Conservation (phyloP, 139 green algal species). For the Auxenochlorella pyrenoidosa region DNA sequence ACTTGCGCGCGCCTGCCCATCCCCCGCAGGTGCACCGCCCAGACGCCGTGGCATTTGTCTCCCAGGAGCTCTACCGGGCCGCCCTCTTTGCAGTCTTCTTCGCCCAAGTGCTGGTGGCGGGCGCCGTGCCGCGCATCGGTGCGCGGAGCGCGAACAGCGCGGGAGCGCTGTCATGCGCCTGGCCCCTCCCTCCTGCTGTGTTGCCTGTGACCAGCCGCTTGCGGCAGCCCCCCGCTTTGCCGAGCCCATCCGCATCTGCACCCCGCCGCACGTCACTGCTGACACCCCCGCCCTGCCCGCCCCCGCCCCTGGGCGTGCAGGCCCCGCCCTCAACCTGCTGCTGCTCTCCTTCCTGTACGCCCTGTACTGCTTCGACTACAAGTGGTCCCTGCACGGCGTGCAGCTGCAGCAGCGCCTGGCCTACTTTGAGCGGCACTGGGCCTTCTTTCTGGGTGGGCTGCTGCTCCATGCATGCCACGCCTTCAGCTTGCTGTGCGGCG, state of each 20-base stretch:
- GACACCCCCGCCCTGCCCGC: background rate
- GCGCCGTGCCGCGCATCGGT: conserved; percentile 11
- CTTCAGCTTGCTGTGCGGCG: no score
- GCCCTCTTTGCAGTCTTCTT: conserved; percentile 76
- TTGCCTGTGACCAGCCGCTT: background rate
- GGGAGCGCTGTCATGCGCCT: background rate
- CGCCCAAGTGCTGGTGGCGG: conserved; percentile 55
- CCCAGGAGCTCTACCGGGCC: conserved; percentile 75
- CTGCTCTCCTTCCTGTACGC: conserved; percentile 83
- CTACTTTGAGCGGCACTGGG: conserved; percentile 81
- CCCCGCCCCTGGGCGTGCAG: conserved; percentile 46
- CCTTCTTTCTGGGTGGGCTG: conserved; percentile 72
- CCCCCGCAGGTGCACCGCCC: conserved; percentile 33
- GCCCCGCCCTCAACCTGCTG: conserved; percentile 60
- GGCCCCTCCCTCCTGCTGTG: background rate
- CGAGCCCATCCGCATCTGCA: no score
- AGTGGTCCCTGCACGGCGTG: conserved; percentile 68
- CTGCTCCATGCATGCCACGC: no score
- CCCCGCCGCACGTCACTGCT: background rate
- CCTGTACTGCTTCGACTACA: conserved; percentile 92
- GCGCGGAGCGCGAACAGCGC: background rate
- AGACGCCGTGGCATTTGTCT: conserved; percentile 39
- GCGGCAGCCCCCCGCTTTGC: no score
- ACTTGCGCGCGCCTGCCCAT: background rate
- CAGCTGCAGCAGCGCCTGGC: conserved; percentile 63